Conservation (phyloP, 2,329 filamentous ascomycete species). For the Cercospora sojina region DNA sequence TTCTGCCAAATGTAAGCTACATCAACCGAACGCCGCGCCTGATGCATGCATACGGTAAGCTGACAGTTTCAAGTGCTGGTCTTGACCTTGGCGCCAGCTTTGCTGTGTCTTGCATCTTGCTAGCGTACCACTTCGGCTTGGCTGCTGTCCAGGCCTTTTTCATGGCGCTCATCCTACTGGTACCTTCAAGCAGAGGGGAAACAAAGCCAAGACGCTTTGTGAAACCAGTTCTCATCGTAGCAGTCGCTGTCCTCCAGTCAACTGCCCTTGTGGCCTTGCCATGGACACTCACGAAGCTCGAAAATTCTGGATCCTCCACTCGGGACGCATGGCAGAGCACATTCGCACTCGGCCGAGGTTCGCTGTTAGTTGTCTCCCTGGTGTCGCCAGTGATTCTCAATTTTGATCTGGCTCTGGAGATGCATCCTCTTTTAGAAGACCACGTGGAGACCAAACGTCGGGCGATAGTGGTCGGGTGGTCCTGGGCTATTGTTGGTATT, state of each 20-base stretch:
- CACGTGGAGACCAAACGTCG: neutral
- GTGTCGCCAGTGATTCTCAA: neutral
- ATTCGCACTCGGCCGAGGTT: slow-evolving; percentile 2
- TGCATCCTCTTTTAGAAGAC: neutral
- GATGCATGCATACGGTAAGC: neutral
- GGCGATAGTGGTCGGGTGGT: slow-evolving; percentile 3
- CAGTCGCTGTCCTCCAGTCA: neutral
- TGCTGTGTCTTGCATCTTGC: slow-evolving; percentile 16
- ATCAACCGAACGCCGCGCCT: neutral
- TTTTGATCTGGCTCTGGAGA: neutral
- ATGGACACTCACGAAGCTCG: neutral
- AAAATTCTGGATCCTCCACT: neutral
- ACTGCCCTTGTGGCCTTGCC: neutral
- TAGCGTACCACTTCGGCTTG: slow-evolving; percentile 22
- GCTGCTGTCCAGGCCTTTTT: slow-evolving; percentile 22
- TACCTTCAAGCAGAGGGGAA: slow-evolving; percentile 1
- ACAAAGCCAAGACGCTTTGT: slow-evolving; percentile 1
- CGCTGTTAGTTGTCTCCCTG: slow-evolving; percentile 7
- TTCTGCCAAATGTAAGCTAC: slow-evolving; percentile 19
- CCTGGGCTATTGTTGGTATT: slow-evolving; percentile 1
- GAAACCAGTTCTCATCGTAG: neutral
- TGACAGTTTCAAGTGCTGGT: slow-evolving; percentile 8
- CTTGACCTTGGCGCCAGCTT: neutral
- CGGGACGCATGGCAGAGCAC: neutral
- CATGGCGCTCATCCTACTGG: slow-evolving; percentile 19